Evolutionary conservation across 169 alveolate species (phyloP).

Genomic region (Plasmodium fragile): DNA sequence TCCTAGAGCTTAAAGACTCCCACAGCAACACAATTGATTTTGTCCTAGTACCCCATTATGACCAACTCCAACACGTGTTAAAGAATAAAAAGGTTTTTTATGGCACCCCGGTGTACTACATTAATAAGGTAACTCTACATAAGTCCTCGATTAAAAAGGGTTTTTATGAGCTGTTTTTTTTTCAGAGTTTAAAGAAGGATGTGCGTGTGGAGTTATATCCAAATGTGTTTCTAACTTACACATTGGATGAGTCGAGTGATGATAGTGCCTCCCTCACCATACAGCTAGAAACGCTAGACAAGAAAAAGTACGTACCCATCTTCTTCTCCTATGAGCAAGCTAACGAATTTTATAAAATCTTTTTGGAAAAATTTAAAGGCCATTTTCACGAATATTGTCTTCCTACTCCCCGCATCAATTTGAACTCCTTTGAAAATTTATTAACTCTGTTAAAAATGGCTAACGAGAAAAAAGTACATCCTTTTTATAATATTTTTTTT

Average conservation of each 20-base stretch:
- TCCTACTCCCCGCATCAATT: slow-evolving; percentile 39
- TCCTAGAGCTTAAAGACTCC: slow-evolving; percentile 16
- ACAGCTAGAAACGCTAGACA: slow-evolving; percentile 55
- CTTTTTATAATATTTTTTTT: slow-evolving; percentile 49
- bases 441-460: slow-evolving; percentile 20
- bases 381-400: slow-evolving; percentile 47
- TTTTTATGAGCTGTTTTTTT: slow-evolving; percentile 46
- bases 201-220: slow-evolving; percentile 35
- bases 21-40: slow-evolving; percentile 27
- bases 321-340: slow-evolving; percentile 70
- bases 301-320: slow-evolving; percentile 60
- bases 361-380: slow-evolving; percentile 23
- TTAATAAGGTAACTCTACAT: slow-evolving; percentile 25
- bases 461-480: slow-evolving; percentile 18
- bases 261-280: slow-evolving; percentile 5
- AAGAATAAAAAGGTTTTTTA: slow-evolving; percentile 63
- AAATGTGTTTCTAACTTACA: slow-evolving; percentile 38
- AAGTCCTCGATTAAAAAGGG: slow-evolving; percentile 32
- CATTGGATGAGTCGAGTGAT: slow-evolving; percentile 1
- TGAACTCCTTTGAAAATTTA: slow-evolving; percentile 58
- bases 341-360: slow-evolving; percentile 35
- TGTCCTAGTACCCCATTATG: slow-evolving; percentile 45
- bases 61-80: slow-evolving; percentile 37
- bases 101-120: slow-evolving; percentile 71
- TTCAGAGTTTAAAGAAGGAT: slow-evolving; percentile 9